Evolutionary conservation across 768 basidiomycete genomes (phyloP).

Genomic region (Cytidiella melzeri): DNA sequence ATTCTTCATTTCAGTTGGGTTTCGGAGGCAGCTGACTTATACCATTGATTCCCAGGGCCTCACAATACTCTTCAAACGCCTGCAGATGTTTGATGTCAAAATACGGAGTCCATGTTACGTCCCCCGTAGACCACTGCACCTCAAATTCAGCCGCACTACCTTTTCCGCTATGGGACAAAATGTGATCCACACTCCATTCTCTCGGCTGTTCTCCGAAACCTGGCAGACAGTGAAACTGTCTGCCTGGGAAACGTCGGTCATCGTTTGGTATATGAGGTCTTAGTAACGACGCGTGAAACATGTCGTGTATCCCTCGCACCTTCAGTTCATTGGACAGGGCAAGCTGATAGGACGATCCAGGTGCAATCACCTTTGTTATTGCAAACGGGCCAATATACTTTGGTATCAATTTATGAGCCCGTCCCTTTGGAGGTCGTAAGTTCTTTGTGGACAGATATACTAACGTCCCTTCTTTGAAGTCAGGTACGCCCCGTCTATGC

Average conservation of each 20-base stretch:
- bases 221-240: conserved; percentile 24
- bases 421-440: conserved; percentile 27
- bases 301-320: conserved; percentile 24
- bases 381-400: conserved; percentile 35
- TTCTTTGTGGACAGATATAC: conserved; percentile 35
- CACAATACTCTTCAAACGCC: no score
- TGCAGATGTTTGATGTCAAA: conserved; percentile 9
- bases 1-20: no score
- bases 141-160: conserved; percentile 1
- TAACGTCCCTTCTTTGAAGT: conserved; percentile 18
- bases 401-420: conserved; percentile 30
- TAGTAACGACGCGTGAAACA: conserved; percentile 31
- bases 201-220: conserved; percentile 30
- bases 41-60: no score
- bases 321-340: conserved; percentile 24
- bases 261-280: conserved; percentile 25
- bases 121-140: conserved; percentile 14
- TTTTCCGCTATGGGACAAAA: conserved; percentile 19
- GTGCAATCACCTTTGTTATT: conserved; percentile 16
- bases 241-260: conserved; percentile 30
- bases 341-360: conserved; percentile 23
- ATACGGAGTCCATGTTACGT: conserved; percentile 15
- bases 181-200: conserved; percentile 34
- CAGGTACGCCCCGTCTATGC: conserved; percentile 7
- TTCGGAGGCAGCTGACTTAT: no score